phyloP scores from a whole-genome alignment of 2,329 filamentous ascomycete species.

The Rhexocercosporidium sp. region DNA sequence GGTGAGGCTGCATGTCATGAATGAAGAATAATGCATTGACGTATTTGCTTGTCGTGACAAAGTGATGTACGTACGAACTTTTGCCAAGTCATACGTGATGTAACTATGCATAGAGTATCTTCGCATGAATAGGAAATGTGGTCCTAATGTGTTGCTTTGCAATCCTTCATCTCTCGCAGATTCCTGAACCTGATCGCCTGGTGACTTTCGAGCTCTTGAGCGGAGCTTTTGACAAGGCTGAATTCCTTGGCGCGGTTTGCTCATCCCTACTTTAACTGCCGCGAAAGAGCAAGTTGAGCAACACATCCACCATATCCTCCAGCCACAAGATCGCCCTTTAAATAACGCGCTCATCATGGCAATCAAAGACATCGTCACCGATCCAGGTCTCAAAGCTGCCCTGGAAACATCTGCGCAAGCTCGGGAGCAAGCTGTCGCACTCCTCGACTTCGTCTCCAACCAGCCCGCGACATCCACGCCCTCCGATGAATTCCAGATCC shows the following conservation, averaged over 20 bases:
- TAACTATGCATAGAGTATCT: too few species aligned
- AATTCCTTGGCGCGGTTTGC: not conserved
- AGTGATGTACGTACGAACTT: not conserved
- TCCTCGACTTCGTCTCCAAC: slow-evolving; percentile 67
- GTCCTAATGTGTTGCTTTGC: too few species aligned
- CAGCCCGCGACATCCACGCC: slow-evolving; percentile 50
- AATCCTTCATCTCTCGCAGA: too few species aligned
- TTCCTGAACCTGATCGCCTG: too few species aligned
- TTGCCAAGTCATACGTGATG: not conserved
- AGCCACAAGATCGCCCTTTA: not conserved
- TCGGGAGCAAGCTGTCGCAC: slow-evolving; percentile 70
- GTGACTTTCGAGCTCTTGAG: too few species aligned
- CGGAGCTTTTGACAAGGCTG: not conserved
- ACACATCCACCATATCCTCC: not conserved
- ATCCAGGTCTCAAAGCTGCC: slow-evolving; percentile 69
- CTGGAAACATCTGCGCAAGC: slow-evolving; percentile 76
- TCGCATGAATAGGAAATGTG: too few species aligned
- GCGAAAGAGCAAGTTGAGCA: not conserved
- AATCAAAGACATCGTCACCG: slow-evolving; percentile 63
- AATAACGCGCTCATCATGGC: slow-evolving; percentile 49
- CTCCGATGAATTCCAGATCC: slow-evolving; percentile 56
- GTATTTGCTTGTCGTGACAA: not conserved
- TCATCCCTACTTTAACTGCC: not conserved
- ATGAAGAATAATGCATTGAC: slow-evolving; percentile 4
- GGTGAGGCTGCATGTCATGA: not conserved